These are phyloP conservation scores for Thelonectria blattea DNA, from an alignment of 2,329 filamentous ascomycete genomes.

Conservation along the genomic window DNA sequence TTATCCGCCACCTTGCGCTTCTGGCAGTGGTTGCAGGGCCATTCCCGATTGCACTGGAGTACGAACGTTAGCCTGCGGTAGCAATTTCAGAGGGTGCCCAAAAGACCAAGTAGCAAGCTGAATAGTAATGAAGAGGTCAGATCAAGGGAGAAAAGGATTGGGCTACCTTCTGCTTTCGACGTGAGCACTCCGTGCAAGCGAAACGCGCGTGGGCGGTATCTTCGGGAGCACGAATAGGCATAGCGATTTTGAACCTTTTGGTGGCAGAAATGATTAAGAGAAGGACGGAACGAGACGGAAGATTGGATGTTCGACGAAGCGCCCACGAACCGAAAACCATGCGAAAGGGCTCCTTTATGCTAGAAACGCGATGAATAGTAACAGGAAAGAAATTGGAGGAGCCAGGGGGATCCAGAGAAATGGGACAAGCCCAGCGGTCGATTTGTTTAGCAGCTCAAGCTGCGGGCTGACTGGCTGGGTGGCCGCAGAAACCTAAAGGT, in stretches of 20 bases:
- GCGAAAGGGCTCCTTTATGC: background rate
- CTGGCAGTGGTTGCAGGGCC: slow-evolving; percentile 49
- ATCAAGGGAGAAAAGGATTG: background rate
- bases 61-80: slow-evolving; percentile 16
- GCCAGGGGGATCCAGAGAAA: background rate
- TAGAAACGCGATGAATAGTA: background rate
- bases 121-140: background rate
- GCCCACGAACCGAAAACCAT: no score
- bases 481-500: slow-evolving; percentile 6
- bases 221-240: slow-evolving; percentile 23
- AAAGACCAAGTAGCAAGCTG: background rate
- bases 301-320: background rate
- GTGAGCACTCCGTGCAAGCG: slow-evolving; percentile 52
- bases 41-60: slow-evolving; percentile 47
- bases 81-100: background rate
- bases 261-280: background rate
- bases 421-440: background rate
- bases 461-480: slow-evolving; percentile 10
- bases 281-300: background rate
- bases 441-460: background rate
- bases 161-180: slow-evolving; percentile 48
- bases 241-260: background rate
- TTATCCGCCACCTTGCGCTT: slow-evolving; percentile 47
- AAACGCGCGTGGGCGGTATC: slow-evolving; percentile 33
- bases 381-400: background rate